Evolutionary conservation across 2,329 filamentous ascomycete species (phyloP), one percentile per base, ranked within the genome.

Genomic region (Exophiala phaeomuriformis): DNA sequence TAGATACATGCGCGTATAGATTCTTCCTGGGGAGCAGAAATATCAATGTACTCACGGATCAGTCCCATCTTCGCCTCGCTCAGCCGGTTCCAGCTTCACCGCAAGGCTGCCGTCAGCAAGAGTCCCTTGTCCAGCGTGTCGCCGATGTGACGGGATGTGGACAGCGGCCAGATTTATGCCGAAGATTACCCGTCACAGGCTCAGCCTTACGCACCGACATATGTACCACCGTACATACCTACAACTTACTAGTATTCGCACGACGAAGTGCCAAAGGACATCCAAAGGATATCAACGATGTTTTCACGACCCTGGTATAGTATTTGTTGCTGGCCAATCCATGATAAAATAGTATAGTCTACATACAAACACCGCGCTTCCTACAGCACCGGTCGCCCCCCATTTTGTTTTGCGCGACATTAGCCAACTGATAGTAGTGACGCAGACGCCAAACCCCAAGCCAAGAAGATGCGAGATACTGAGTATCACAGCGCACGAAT

Each of bases 391-490:
- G 19, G 19, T 19, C 19, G 19, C 19, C 19, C 19, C 19, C 19
- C 19, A 19, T 19, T 19, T 19, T 19, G 19, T 19, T 19, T 19
- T 19, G 19, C 19, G 19, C 19, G 19, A 19, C 19, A 19, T 19
- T 19, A 19, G 19, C 19, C 19, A 19, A 19, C 19, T 19, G 19
- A 19, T 19, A 19, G 19, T 19, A 19, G 19, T 19, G 19, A 19
- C 19, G 19, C 19, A 19, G 19, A 19, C 19, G 19, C 19, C 19
- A 19, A 19, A 32, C 32, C 28, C 42, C 6, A 41, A 27, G 39
- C 30, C 10, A 31, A 45, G 9, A 4, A 90, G 69, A 19, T 19
- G 19, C 19, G 86, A 87, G 56, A 81, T 61, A 58, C 88, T 75
- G 32, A 89, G 75, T 27, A 5, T 5, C 29, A 10, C n/a, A 12